Evolutionary conservation across 2,329 filamentous ascomycete species (phyloP).

Genomic region (Epichloe coenophiala): DNA sequence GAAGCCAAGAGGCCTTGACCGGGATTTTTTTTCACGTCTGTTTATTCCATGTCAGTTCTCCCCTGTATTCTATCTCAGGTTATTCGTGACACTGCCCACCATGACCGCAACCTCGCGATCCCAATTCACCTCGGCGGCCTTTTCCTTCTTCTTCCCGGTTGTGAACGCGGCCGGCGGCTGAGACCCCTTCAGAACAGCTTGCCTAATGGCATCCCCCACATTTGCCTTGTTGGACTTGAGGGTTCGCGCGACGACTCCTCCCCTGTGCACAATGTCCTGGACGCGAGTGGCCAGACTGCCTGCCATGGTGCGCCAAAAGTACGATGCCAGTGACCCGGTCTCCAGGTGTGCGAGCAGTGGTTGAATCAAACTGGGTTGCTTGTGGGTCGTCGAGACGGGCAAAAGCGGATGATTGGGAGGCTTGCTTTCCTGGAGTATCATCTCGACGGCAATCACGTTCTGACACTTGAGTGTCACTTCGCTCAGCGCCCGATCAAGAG

Average conservation of each 20-base stretch:
- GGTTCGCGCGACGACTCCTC: conserved; percentile 72
- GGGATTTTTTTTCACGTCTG: neutral
- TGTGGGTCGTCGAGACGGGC: conserved; percentile 22
- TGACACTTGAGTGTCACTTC: conserved; percentile 80
- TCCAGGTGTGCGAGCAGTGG: conserved; percentile 68
- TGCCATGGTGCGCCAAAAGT: conserved; percentile 87
- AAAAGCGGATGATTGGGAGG: conserved; percentile 58
- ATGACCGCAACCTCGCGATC: conserved; percentile 91
- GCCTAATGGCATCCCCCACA: conserved; percentile 62
- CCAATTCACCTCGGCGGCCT: conserved; percentile 46
- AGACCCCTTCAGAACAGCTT: conserved; percentile 70
- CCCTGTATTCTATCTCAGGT: conserved; percentile 22
- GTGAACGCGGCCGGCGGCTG: conserved; percentile 46
- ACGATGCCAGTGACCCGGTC: conserved; percentile 73
- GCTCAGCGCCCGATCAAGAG: conserved; percentile 64
- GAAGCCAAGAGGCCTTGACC: too few species aligned
- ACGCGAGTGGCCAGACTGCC: conserved; percentile 63
- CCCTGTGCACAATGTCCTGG: conserved; percentile 70
- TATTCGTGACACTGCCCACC: conserved; percentile 67
- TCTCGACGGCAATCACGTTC: conserved; percentile 78
- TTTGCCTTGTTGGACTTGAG: conserved; percentile 61
- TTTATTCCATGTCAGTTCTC: neutral
- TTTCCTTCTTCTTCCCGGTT: conserved; percentile 29
- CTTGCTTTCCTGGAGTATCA: conserved; percentile 55
- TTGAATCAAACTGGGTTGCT: conserved; percentile 45